phyloP scores from a whole-genome alignment of 2,329 filamentous ascomycete genomes.

The Rosellinia necatrix region DNA sequence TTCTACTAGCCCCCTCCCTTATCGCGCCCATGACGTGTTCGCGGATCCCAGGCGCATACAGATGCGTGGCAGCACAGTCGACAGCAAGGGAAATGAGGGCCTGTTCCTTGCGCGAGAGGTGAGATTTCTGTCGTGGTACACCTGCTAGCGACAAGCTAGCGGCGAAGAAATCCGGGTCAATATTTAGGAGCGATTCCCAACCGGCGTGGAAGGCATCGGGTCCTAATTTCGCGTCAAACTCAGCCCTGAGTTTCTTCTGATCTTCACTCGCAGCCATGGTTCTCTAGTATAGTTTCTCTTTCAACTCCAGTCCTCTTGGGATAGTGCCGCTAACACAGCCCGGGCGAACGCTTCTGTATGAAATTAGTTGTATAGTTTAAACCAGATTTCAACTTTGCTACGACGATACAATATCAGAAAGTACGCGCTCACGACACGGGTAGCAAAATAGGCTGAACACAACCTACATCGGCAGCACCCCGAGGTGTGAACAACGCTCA shows the following conservation, averaged over 20 bases:
- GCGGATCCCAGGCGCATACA: conserved; percentile 49
- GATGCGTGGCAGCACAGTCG: conserved; percentile 49
- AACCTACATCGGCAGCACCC: not conserved
- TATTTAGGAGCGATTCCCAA: conserved; percentile 34
- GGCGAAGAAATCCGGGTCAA: conserved; percentile 36
- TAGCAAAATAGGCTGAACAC: conserved; percentile 20
- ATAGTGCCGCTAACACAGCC: not conserved
- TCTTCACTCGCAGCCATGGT: conserved; percentile 28
- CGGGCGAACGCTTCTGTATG: too few relatives aligned
- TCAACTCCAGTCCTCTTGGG: not conserved
- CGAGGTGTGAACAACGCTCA: not conserved
- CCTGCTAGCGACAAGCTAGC: conserved; percentile 34
- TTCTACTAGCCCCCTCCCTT: conserved; percentile 44
- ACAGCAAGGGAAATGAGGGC: conserved; percentile 50
- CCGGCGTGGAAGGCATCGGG: conserved; percentile 32
- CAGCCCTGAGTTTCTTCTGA: conserved; percentile 23
- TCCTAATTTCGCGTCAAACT: conserved; percentile 32
- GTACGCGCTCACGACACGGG: too few relatives aligned
- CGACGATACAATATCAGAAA: not conserved
- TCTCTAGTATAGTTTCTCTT: fast-evolving
- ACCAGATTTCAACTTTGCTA: not conserved
- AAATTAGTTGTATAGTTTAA: too few relatives aligned
- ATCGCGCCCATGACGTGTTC: conserved; percentile 47
- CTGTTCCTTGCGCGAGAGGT: conserved; percentile 48
- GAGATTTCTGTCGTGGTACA: conserved; percentile 34